Evolutionary conservation across 2,329 filamentous ascomycete genomes (phyloP).

Genomic region (Chrysoporthe deuterocubensis): DNA sequence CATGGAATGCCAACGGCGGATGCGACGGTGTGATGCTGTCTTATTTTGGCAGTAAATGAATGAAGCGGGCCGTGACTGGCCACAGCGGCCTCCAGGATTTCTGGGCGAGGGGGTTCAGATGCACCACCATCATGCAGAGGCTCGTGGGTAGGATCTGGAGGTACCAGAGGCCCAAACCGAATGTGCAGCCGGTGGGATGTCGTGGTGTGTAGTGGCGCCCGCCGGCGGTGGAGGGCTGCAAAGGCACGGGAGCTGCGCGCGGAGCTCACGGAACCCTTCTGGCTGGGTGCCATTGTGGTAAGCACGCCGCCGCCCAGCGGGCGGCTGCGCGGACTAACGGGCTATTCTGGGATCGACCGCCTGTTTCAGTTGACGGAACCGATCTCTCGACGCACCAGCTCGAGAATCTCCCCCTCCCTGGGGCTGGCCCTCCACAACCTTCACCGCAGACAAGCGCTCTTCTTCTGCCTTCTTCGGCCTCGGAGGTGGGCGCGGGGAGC

Average conservation of each 20-base stretch:
- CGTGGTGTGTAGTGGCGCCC: constrained; percentile 19
- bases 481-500: background rate
- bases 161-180: constrained; percentile 2
- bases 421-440: background rate
- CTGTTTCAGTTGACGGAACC: background rate
- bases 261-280: constrained; percentile 13
- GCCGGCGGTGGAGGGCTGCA: constrained; percentile 16
- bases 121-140: constrained; percentile 22
- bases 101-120: constrained; percentile 5
- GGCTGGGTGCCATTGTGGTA: constrained; percentile 12
- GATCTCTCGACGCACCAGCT: background rate
- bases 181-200: constrained; percentile 14
- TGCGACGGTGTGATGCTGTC: constrained; percentile 17
- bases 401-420: too few species aligned
- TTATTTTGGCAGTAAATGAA: constrained; percentile 12
- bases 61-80: constrained; percentile 12
- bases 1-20: constrained; percentile 15
- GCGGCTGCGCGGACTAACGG: background rate
- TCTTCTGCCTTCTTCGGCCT: too few species aligned
- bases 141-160: constrained; percentile 9
- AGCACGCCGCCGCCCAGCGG: background rate
- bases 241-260: constrained; percentile 12
- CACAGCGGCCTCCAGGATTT: background rate
- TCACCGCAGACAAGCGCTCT: too few species aligned
- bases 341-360: background rate